phyloP scores from a whole-genome alignment of 208 protist genomes.

The Endotrypanum monterogeii region DNA sequence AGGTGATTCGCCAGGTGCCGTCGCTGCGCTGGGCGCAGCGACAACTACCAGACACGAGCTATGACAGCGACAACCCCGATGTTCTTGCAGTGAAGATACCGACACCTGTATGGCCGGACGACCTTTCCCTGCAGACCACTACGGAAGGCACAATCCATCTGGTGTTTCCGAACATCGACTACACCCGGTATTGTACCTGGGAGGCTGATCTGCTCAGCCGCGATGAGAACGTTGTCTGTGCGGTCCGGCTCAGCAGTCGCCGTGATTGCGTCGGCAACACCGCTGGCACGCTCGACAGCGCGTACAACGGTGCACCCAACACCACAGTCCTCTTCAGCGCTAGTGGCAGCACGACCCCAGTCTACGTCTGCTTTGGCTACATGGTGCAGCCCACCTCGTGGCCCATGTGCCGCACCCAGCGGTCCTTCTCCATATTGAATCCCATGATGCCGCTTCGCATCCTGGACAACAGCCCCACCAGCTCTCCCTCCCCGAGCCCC shows the following conservation, averaged over 20 bases:
- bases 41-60: slow-evolving; percentile 11
- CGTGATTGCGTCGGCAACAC: slow-evolving; percentile 52
- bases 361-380: slow-evolving; percentile 48
- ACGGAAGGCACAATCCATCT: slow-evolving; percentile 26
- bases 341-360: slow-evolving; percentile 36
- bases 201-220: background rate
- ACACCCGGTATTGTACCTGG: slow-evolving; percentile 24
- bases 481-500: slow-evolving; percentile 18
- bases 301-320: slow-evolving; percentile 33
- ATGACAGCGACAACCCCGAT: slow-evolving; percentile 22
- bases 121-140: slow-evolving; percentile 20
- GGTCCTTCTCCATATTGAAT: slow-evolving; percentile 33
- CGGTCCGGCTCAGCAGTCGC: slow-evolving; percentile 41
- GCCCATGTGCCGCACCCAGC: slow-evolving; percentile 16
- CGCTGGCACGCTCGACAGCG: slow-evolving; percentile 46
- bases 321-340: slow-evolving; percentile 28
- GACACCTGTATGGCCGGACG: slow-evolving; percentile 29
- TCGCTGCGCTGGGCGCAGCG: slow-evolving; percentile 30
- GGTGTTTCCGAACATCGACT: slow-evolving; percentile 24
- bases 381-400: slow-evolving; percentile 17
- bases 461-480: slow-evolving; percentile 20
- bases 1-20: slow-evolving; percentile 5
- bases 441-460: slow-evolving; percentile 37
- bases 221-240: slow-evolving; percentile 26
- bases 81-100: slow-evolving; percentile 30